phyloP scores from a whole-genome alignment of 768 basidiomycete genomes.

The Boletus vinaceobasis region DNA sequence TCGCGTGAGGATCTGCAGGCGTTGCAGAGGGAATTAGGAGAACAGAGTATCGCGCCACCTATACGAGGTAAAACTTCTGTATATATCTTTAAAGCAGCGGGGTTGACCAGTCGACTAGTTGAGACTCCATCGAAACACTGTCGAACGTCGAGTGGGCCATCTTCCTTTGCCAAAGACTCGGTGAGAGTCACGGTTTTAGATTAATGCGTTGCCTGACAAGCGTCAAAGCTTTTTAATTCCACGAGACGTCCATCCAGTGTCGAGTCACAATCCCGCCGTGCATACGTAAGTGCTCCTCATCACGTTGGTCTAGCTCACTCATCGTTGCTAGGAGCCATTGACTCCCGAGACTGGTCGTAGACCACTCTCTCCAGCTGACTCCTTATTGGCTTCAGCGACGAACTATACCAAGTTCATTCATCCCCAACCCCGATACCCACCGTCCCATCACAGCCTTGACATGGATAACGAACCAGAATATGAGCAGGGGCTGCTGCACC shows the following conservation, averaged over 20 bases:
- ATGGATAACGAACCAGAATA: slow-evolving; percentile 42
- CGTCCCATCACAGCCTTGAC: slow-evolving; percentile 37
- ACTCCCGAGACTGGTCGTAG: slow-evolving; percentile 44
- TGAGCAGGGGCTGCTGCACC: slow-evolving; percentile 24
- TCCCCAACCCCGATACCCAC: slow-evolving; percentile 24
- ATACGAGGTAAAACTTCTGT: slow-evolving; percentile 38
- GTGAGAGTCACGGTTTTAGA: slow-evolving; percentile 35
- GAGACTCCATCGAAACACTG: slow-evolving; percentile 38
- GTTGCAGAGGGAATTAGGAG: slow-evolving; percentile 73
- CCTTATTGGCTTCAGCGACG: slow-evolving; percentile 23
- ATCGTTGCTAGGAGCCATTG: slow-evolving; percentile 37
- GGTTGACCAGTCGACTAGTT: slow-evolving; percentile 22
- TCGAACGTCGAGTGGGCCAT: slow-evolving; percentile 43
- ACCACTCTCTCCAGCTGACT: slow-evolving; percentile 42
- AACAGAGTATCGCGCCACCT: slow-evolving; percentile 52
- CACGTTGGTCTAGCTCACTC: slow-evolving; percentile 7
- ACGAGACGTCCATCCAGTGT: slow-evolving; percentile 34
- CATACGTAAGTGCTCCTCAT: slow-evolving; percentile 31
- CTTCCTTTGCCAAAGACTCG: slow-evolving; percentile 42
- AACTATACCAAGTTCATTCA: slow-evolving; percentile 27
- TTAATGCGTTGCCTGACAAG: slow-evolving; percentile 26
- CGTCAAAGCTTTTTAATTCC: slow-evolving; percentile 21
- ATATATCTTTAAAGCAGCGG: neutral
- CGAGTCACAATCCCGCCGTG: slow-evolving; percentile 30
- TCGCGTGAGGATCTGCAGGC: slow-evolving; percentile 71